Conservation (phyloP, 202 grass and related monocot genomes). For the Tripidium arundinaceum region DNA sequence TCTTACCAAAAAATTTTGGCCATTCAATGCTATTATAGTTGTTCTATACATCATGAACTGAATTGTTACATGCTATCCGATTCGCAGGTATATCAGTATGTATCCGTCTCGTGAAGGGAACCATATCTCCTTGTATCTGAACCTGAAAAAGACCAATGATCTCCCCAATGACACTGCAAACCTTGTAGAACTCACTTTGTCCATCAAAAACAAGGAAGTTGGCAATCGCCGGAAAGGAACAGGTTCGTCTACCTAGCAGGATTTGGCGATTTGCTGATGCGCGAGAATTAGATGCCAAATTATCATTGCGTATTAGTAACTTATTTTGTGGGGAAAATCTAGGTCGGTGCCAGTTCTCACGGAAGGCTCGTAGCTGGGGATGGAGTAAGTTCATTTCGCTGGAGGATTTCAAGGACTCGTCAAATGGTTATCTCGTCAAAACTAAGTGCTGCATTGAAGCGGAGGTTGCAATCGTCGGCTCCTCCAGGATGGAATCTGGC, state of each 20-base stretch:
- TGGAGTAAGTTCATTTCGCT: constrained; percentile 19
- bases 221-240: background rate
- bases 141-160: background rate
- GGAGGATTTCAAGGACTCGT: constrained; percentile 28
- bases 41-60: no score
- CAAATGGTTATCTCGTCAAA: constrained; percentile 36
- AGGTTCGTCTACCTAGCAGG: constrained; percentile 1
- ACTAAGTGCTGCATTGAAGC: background rate
- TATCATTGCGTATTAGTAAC: background rate
- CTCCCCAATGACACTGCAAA: background rate
- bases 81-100: no score
- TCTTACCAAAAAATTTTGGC: no score
- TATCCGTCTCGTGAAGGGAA: constrained; percentile 22
- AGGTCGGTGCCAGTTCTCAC: background rate
- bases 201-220: constrained; percentile 35
- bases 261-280: no score
- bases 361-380: background rate
- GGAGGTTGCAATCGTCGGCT: background rate
- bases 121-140: constrained; percentile 32
- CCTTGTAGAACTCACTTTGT: constrained; percentile 26
- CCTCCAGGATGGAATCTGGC: background rate
- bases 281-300: background rate
- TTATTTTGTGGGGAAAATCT: background rate
- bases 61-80: no score
- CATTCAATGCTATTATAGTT: no score